Evolutionary conservation across 441 rosid species (phyloP).

Genomic region (Pelargonium australe): DNA sequence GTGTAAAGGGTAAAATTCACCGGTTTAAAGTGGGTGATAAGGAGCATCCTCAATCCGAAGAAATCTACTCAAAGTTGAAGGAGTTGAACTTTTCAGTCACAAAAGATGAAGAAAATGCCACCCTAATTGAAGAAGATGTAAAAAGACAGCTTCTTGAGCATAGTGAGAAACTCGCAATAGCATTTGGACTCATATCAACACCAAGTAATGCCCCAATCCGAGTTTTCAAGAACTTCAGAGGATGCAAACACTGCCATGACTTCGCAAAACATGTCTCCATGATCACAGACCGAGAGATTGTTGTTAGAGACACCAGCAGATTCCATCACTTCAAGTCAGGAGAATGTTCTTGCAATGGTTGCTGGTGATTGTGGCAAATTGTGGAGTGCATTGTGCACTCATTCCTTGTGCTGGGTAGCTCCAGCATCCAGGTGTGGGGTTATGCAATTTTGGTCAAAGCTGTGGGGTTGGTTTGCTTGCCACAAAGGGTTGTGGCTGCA

Average conservation of each 20-base stretch:
- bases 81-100: conserved; percentile 29
- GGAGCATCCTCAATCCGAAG: conserved; percentile 45
- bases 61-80: conserved; percentile 43
- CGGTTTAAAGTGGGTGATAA: conserved; percentile 53
- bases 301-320: conserved; percentile 46
- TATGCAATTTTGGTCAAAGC: too few relatives aligned
- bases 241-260: conserved; percentile 53
- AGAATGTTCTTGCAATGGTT: conserved; percentile 56
- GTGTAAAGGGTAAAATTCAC: conserved; percentile 41
- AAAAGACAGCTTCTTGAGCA: conserved; percentile 48
- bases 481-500: too few relatives aligned
- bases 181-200: conserved; percentile 44
- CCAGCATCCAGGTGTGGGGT: too few relatives aligned
- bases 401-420: too few relatives aligned
- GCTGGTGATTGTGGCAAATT: conserved; percentile 35
- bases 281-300: conserved; percentile 36
- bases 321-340: conserved; percentile 57
- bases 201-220: conserved; percentile 32
- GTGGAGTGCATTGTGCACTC: too few relatives aligned
- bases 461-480: too few relatives aligned
- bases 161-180: conserved; percentile 59
- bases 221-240: conserved; percentile 57
- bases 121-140: conserved; percentile 33
- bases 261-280: conserved; percentile 47
- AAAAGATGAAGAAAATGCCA: conserved; percentile 20